These are phyloP conservation scores for Magnolia sinica DNA, from an alignment of 164 flowering plant genomes.

Conservation along the genomic window DNA sequence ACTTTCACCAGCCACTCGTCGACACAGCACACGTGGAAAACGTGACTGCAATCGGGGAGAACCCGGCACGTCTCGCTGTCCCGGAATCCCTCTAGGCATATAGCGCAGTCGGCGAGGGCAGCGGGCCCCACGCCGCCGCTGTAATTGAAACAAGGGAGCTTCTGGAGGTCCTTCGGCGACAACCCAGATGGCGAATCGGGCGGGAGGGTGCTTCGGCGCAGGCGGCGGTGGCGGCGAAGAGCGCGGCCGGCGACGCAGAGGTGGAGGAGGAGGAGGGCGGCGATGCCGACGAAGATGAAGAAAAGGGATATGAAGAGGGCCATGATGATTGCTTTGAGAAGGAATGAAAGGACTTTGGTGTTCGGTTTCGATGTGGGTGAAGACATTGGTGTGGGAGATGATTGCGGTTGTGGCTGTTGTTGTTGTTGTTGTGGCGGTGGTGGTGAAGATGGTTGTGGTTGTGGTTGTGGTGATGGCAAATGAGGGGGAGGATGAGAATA, in stretches of 20 bases:
- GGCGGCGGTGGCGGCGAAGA: slow-evolving; percentile 27
- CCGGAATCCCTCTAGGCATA: slow-evolving; percentile 49
- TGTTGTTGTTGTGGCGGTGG: too few relatives aligned
- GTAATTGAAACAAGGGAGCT: slow-evolving; percentile 36
- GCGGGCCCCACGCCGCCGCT: background rate
- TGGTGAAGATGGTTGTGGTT: too few relatives aligned
- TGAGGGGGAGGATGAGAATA: background rate
- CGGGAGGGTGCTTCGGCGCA: background rate
- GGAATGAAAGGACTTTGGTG: slow-evolving; percentile 38
- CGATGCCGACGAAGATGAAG: slow-evolving; percentile 58
- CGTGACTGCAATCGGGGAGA: slow-evolving; percentile 49
- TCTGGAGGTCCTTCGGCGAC: slow-evolving; percentile 24
- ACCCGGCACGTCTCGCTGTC: slow-evolving; percentile 48
- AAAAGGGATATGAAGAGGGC: slow-evolving; percentile 42
- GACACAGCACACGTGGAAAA: slow-evolving; percentile 53
- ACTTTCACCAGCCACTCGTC: slow-evolving; percentile 54
- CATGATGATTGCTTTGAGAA: slow-evolving; percentile 55
- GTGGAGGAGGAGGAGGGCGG: slow-evolving; percentile 45
- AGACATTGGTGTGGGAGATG: background rate
- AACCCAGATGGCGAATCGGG: slow-evolving; percentile 14
- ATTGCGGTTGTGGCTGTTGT: background rate
- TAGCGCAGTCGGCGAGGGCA: slow-evolving; percentile 33
- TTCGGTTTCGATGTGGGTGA: slow-evolving; percentile 27
- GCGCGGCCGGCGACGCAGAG: slow-evolving; percentile 37
- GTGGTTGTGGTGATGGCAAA: background rate